phyloP scores from a whole-genome alignment of 345 rosid species.

The Eutrema japonicum region DNA sequence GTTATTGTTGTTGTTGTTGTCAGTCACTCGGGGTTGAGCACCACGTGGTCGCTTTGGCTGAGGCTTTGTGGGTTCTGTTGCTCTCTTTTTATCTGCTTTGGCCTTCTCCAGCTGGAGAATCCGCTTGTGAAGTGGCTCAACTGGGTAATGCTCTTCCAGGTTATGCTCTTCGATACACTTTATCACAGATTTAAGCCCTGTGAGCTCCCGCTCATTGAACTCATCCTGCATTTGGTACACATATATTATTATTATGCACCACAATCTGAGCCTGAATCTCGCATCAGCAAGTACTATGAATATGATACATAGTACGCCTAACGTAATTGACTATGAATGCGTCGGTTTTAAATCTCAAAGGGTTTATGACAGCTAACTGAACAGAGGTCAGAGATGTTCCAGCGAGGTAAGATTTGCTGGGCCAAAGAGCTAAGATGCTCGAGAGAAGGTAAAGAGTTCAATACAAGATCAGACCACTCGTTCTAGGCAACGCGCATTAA shows the following conservation, averaged over 20 bases:
- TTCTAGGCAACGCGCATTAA: constrained; percentile 1
- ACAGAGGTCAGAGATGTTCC: constrained; percentile 17
- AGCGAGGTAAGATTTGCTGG: not conserved
- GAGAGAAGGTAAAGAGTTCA: constrained; percentile 15
- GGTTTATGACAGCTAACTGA: constrained; percentile 4
- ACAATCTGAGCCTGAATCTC: not conserved
- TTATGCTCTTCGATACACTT: constrained; percentile 97
- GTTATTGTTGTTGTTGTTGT: constrained; percentile 37
- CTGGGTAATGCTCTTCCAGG: constrained; percentile 83
- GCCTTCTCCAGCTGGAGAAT: constrained; percentile 89
- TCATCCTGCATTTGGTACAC: constrained; percentile 59
- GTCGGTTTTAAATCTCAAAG: not conserved
- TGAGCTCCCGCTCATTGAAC: constrained; percentile 80
- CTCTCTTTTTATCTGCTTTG: constrained; percentile 90
- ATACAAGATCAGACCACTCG: not conserved
- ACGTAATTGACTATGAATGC: not conserved
- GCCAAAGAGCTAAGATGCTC: constrained; percentile 11
- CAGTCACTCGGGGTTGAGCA: constrained; percentile 62
- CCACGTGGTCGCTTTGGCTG: constrained; percentile 93
- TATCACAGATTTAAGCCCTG: constrained; percentile 78
- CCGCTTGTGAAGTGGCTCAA: constrained; percentile 68
- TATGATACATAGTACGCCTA: not conserved
- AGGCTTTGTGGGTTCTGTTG: constrained; percentile 82
- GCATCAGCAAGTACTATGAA: constrained; percentile 21
- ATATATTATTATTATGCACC: not conserved